These are phyloP conservation scores for Waltergamsia citrina DNA, from an alignment of 2,329 filamentous ascomycete genomes.

Conservation along the genomic window DNA sequence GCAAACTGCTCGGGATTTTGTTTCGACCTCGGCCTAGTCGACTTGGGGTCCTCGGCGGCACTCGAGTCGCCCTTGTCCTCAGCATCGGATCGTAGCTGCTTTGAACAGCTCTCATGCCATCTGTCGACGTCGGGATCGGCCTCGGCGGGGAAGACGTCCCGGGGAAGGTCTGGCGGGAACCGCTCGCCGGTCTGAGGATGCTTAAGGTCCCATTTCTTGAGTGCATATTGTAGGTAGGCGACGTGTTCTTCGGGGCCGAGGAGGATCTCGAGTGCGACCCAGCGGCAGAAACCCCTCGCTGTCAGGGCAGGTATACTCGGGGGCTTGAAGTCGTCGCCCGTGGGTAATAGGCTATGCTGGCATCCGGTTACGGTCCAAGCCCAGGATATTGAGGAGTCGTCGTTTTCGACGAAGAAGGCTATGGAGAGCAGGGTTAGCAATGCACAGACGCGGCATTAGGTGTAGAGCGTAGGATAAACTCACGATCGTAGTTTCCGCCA, in stretches of 20 bases:
- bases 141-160: conserved; percentile 56
- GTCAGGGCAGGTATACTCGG: conserved; percentile 80
- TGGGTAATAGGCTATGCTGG: conserved; percentile 75
- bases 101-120: conserved; percentile 76
- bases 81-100: conserved; percentile 56
- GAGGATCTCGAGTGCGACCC: conserved; percentile 86
- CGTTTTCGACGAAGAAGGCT: conserved; percentile 70
- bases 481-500: conserved; percentile 66
- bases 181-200: conserved; percentile 64
- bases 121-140: conserved; percentile 72
- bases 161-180: conserved; percentile 52
- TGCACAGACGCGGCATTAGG: not conserved
- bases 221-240: conserved; percentile 70
- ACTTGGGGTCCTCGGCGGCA: not conserved
- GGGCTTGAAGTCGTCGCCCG: conserved; percentile 59
- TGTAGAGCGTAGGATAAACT: conserved; percentile 7
- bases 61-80: conserved; percentile 22
- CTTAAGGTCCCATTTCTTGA: conserved; percentile 65
- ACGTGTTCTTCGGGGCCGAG: conserved; percentile 84
- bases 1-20: not conserved
- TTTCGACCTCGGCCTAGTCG: not conserved
- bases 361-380: conserved; percentile 90
- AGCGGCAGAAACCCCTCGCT: conserved; percentile 76
- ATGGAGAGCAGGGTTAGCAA: not conserved
- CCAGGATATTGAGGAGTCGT: conserved; percentile 69